Conservation (phyloP, 768 basidiomycete species). For the Ramaria sp. region DNA sequence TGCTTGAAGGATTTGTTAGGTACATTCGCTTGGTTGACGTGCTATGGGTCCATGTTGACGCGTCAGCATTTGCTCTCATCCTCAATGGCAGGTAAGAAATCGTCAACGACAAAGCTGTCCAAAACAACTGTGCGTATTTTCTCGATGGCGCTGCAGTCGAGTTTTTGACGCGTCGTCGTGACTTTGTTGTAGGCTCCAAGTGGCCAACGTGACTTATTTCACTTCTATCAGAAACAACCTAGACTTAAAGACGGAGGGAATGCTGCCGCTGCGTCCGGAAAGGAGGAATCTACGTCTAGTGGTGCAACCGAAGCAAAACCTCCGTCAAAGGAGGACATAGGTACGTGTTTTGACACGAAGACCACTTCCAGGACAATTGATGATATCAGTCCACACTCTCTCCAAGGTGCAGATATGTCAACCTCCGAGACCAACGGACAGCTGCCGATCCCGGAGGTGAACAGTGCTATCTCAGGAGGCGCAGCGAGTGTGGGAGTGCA, state of each 20-base stretch:
- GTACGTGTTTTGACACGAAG: neutral
- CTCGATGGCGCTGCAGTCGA: neutral
- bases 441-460: no score
- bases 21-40: neutral
- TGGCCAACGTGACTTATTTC: neutral
- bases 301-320: neutral
- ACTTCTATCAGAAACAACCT: slow-evolving; percentile 1
- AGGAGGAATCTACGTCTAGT: neutral
- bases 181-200: neutral
- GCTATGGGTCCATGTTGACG: slow-evolving; percentile 6
- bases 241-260: neutral
- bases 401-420: no score
- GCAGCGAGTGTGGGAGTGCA: no score
- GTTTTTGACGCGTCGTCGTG: neutral
- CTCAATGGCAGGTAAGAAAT: neutral
- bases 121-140: neutral
- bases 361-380: no score
- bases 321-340: neutral
- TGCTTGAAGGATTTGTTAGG: neutral
- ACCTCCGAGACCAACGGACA: no score
- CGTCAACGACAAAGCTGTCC: neutral
- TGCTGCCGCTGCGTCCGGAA: neutral
- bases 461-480: no score
- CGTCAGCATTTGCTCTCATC: neutral
- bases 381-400: no score